These are phyloP conservation scores for Funneliformis mosseae DNA, from an alignment of 192 early-diverging fungal species.

Conservation along the genomic window DNA sequence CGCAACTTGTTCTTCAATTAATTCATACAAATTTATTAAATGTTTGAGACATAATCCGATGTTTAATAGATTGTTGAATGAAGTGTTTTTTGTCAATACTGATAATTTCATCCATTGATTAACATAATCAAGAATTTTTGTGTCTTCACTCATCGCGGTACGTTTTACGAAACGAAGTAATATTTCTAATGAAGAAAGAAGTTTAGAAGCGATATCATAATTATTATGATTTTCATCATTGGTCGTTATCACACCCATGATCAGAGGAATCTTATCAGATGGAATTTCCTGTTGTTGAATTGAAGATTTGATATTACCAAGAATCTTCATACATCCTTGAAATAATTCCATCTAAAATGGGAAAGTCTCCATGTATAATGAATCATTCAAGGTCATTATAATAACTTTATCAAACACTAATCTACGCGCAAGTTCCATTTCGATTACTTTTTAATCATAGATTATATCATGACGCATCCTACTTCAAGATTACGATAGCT, in stretches of 20 bases:
- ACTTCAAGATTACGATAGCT: constrained; percentile 17
- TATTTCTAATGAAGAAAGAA: constrained; percentile 31
- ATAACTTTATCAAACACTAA: constrained; percentile 19
- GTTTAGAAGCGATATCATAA: constrained; percentile 10
- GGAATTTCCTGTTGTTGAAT: constrained; percentile 31
- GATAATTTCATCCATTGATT: constrained; percentile 35
- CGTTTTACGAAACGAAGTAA: constrained; percentile 34
- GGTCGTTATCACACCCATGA: too few relatives aligned
- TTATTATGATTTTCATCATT: not conserved
- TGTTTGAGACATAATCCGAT: constrained; percentile 25
- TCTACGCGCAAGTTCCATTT: constrained; percentile 5
- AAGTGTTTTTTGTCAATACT: not conserved
- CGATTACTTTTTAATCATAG: constrained; percentile 34
- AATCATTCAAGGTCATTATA: not conserved
- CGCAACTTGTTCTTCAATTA: constrained; percentile 29
- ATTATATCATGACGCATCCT: constrained; percentile 16
- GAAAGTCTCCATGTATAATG: constrained; percentile 11
- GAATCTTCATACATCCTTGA: not conserved
- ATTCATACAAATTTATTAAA: constrained; percentile 26
- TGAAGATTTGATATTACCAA: constrained; percentile 21
- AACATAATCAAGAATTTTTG: constrained; percentile 14
- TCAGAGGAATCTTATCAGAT: not conserved
- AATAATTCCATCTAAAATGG: constrained; percentile 33
- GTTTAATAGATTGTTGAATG: not conserved
- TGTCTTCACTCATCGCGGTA: constrained; percentile 7